Evolutionary conservation across 2,329 filamentous ascomycete genomes (phyloP).

Genomic region (Clonostachys chloroleuca): DNA sequence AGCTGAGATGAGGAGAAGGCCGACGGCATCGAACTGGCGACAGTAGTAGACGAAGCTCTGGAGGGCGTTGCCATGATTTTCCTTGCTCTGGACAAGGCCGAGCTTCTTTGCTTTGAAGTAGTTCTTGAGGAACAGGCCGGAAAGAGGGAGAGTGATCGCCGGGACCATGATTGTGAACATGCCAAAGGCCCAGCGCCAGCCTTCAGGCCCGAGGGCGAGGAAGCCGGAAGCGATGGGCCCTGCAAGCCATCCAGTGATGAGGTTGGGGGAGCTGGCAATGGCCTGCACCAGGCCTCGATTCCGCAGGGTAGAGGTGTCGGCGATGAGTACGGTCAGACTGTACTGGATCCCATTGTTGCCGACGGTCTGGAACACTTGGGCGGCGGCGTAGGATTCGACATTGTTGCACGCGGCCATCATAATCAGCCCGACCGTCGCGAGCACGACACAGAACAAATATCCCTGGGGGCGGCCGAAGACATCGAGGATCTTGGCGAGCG

Average conservation of each 20-base stretch:
- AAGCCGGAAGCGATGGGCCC: slow-evolving; percentile 51
- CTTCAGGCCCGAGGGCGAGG: slow-evolving; percentile 31
- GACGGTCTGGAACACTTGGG: slow-evolving; percentile 62
- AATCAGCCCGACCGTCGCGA: slow-evolving; percentile 37
- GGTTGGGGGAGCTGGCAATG: slow-evolving; percentile 60
- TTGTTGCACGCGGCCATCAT: slow-evolving; percentile 62
- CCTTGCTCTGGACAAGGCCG: slow-evolving; percentile 6
- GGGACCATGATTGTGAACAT: slow-evolving; percentile 61
- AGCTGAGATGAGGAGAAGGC: slow-evolving; percentile 54
- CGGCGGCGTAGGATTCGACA: slow-evolving; percentile 57
- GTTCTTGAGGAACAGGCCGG: slow-evolving; percentile 50
- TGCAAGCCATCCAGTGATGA: slow-evolving; percentile 62
- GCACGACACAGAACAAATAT: slow-evolving; percentile 48
- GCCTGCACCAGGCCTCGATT: slow-evolving; percentile 63
- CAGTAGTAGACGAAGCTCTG: slow-evolving; percentile 30
- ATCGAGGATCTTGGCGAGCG: slow-evolving; percentile 62
- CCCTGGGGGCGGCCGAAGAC: slow-evolving; percentile 63
- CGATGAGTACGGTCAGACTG: slow-evolving; percentile 53
- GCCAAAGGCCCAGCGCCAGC: slow-evolving; percentile 67
- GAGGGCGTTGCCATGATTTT: slow-evolving; percentile 21
- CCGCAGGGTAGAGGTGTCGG: slow-evolving; percentile 61
- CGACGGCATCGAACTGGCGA: slow-evolving; percentile 59
- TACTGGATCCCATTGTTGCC: slow-evolving; percentile 39
- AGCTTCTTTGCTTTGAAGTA: slow-evolving; percentile 44
- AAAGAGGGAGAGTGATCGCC: slow-evolving; percentile 50